Conservation (phyloP, 1,139 yeast species). For the Scheffersomyces stambukii region DNA sequence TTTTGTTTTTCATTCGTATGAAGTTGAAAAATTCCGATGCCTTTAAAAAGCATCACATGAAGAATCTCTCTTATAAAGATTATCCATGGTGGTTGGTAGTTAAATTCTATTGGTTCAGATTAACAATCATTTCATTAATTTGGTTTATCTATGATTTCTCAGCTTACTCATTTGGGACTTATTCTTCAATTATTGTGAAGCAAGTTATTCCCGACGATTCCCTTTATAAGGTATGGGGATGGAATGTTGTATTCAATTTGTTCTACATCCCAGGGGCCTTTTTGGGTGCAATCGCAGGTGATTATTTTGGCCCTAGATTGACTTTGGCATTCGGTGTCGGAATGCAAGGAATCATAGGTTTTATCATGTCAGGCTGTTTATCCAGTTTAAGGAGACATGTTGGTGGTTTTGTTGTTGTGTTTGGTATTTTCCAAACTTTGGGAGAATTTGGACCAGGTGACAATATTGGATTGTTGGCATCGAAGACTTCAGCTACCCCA, state of each 20-base stretch:
- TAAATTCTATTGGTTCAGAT: slow-evolving; percentile 83
- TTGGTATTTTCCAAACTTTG: slow-evolving; percentile 78
- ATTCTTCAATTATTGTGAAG: slow-evolving; percentile 64
- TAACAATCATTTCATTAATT: slow-evolving; percentile 63
- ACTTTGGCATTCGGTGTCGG: slow-evolving; percentile 67
- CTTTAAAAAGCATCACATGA: slow-evolving; percentile 68
- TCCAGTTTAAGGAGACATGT: slow-evolving; percentile 52
- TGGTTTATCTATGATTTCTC: slow-evolving; percentile 94
- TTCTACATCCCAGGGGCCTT: slow-evolving; percentile 90
- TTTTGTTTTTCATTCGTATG: slow-evolving; percentile 72
- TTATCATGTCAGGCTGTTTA: slow-evolving; percentile 75
- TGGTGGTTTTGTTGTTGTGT: slow-evolving; percentile 78
- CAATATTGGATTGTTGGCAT: slow-evolving; percentile 81
- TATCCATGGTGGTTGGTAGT: slow-evolving; percentile 68
- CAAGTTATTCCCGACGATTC: slow-evolving; percentile 44
- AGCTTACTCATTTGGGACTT: slow-evolving; percentile 82
- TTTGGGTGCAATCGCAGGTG: slow-evolving; percentile 78
- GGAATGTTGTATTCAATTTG: slow-evolving; percentile 85
- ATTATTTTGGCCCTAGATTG: slow-evolving; percentile 82
- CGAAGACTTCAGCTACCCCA: slow-evolving; percentile 83
- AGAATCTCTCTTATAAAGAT: slow-evolving; percentile 35
- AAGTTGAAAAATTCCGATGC: slow-evolving; percentile 70
- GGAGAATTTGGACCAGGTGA: slow-evolving; percentile 98
- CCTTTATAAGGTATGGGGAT: slow-evolving; percentile 76
- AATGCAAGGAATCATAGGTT: slow-evolving; percentile 78